These are phyloP conservation scores for Kurtzmaniella fragi DNA, from an alignment of 805 yeast genomes.

Conservation along the genomic window DNA sequence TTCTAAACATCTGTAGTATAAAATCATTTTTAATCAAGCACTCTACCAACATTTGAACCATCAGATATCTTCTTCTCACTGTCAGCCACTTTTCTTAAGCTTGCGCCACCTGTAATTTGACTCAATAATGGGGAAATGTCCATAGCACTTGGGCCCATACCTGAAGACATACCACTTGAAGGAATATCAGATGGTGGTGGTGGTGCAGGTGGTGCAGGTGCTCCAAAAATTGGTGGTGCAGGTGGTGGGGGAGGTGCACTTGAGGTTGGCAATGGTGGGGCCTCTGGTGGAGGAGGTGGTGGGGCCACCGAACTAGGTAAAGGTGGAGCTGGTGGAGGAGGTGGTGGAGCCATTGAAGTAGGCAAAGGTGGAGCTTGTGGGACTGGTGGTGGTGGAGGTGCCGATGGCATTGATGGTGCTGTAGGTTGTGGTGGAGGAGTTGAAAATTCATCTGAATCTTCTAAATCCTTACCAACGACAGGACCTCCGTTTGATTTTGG, in stretches of 20 bases:
- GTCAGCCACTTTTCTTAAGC: slow-evolving; percentile 48
- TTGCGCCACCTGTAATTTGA: slow-evolving; percentile 50
- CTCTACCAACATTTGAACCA: slow-evolving; percentile 48
- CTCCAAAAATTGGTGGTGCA: slow-evolving; percentile 13
- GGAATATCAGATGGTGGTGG: slow-evolving; percentile 23
- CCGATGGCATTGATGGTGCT: slow-evolving; percentile 13
- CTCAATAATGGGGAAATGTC: slow-evolving; percentile 49
- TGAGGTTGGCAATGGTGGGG: slow-evolving; percentile 20
- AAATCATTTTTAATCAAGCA: slow-evolving; percentile 20
- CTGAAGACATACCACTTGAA: neutral
- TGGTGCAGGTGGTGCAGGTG: slow-evolving; percentile 18
- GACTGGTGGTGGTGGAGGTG: slow-evolving; percentile 9
- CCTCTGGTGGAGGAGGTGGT: slow-evolving; percentile 13
- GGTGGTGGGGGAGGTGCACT: slow-evolving; percentile 23
- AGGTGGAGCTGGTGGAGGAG: slow-evolving; percentile 12
- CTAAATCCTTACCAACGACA: slow-evolving; percentile 9
- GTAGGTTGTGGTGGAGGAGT: slow-evolving; percentile 20
- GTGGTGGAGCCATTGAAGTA: slow-evolving; percentile 5
- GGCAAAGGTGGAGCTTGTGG: slow-evolving; percentile 8
- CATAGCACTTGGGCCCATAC: slow-evolving; percentile 8
- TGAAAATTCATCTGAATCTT: slow-evolving; percentile 18
- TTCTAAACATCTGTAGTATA: slow-evolving; percentile 4
- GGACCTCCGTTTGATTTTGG: slow-evolving; percentile 2
- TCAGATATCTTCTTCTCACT: slow-evolving; percentile 42
- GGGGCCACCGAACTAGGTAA: slow-evolving; percentile 14